Evolutionary conservation across 2,329 filamentous ascomycete genomes (phyloP), one percentile per base, ranked within the genome.

Genomic region (Trichoderma sp.): DNA sequence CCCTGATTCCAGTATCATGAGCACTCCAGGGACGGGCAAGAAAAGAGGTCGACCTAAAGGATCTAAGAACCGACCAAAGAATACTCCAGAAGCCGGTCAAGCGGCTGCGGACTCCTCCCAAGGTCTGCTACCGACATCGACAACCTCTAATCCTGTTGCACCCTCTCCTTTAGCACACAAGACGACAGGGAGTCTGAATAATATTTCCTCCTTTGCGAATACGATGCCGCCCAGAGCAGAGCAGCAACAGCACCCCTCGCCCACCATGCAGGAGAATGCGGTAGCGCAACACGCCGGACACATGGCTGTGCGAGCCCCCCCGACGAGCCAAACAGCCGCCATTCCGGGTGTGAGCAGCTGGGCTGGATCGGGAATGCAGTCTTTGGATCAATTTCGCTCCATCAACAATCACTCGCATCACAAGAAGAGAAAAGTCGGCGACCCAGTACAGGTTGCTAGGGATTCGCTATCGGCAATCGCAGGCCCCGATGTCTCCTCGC

Each of bases 21-120:
- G 58, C 50, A 76, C 75, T 23, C 76, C 77, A 15, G 73, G 75
- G 20, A 74, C 74, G 12, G 66, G 59, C 28, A 80, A 77, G 66
- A 81, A 80, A 68, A 77, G 78, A 72, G 80, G 82, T 9, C 80
- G 84, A 50, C 82, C 86, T 1, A 87, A 84, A 70, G 84, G 84
- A 0, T 84, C 84, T 15, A 85, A 82, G 73, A 84, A 83, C 68
- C 82, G 83, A 34, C 77, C 79, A 17, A 84, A 80, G 70, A 73
- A 78, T 8, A 73, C 66, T 4, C 36, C 68, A 15, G 74, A 71
- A 20, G 61, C 68, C 39, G 59, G 68, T 2, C 69, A 73, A 36
- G 71, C 34, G 9, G 36, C 39, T 26, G 39, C 59, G 15, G 68
- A 69, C 8, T 39, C 59, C 7, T 15, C 68, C 17, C 59, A 63